These are phyloP conservation scores for Pichia thaimueangensis DNA, from an alignment of 805 yeast species.

Conservation along the genomic window DNA sequence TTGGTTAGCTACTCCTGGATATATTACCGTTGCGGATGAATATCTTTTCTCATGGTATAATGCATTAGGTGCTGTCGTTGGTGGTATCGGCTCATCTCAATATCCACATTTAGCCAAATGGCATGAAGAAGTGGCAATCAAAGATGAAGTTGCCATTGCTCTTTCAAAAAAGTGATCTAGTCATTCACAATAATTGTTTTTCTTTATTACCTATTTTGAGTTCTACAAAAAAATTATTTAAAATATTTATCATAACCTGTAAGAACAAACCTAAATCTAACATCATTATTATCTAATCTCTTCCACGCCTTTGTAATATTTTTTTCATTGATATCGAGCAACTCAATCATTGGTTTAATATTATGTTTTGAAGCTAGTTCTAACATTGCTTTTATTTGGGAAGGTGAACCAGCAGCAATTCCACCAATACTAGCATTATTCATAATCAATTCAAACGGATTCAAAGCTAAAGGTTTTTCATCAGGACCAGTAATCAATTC, in stretches of 20 bases:
- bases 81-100: no score
- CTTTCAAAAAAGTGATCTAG: no score
- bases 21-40: no score
- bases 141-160: no score
- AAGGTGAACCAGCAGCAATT: slow-evolving; percentile 36
- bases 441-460: background rate
- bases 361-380: slow-evolving; percentile 39
- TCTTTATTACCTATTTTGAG: no score
- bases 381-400: slow-evolving; percentile 41
- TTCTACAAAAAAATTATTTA: no score
- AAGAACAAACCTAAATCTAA: slow-evolving; percentile 47
- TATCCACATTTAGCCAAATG: no score
- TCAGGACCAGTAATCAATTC: slow-evolving; percentile 23
- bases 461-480: background rate
- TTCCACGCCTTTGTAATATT: slow-evolving; percentile 38
- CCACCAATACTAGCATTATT: slow-evolving; percentile 18
- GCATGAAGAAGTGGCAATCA: no score
- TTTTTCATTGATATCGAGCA: slow-evolving; percentile 38
- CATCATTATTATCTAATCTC: slow-evolving; percentile 43
- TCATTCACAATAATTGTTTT: no score
- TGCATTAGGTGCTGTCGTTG: no score
- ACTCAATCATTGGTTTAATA: slow-evolving; percentile 46
- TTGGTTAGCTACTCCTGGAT: no score
- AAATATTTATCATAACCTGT: slow-evolving; percentile 38
- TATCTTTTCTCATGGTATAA: no score